Conservation (phyloP, 2,329 filamentous ascomycete genomes). For the Cordyceps farinosa region DNA sequence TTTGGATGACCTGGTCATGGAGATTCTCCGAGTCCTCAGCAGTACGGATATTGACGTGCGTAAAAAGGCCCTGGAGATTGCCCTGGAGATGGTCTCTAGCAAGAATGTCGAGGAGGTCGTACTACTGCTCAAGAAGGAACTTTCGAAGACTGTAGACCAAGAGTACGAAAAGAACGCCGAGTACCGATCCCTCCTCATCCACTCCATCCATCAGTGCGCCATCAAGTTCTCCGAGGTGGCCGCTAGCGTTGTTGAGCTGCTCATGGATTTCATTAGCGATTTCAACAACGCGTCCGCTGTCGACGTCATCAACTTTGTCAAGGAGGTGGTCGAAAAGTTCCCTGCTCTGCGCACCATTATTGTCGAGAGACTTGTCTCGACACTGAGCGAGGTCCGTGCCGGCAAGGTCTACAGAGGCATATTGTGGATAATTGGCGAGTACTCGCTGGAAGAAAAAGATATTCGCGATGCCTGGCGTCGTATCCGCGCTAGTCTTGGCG, state of each 20-base stretch:
- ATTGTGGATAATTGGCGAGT: constrained; percentile 97
- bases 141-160: constrained; percentile 95
- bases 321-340: constrained; percentile 98
- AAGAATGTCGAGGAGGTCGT: constrained; percentile 99
- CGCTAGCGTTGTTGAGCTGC: constrained; percentile 88
- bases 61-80: constrained; percentile 83
- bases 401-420: constrained; percentile 97
- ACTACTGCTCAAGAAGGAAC: constrained; percentile 91
- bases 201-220: constrained; percentile 95
- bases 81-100: constrained; percentile 96
- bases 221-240: constrained; percentile 99
- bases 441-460: constrained; percentile 88
- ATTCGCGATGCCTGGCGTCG: constrained; percentile 96
- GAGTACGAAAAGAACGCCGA: constrained; percentile 98
- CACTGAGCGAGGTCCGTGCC: constrained; percentile 86
- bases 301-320: constrained; percentile 97
- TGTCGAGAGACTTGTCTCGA: constrained; percentile 82
- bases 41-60: constrained; percentile 96
- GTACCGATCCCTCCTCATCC: constrained; percentile 91
- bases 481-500: constrained; percentile 87
- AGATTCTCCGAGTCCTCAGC: constrained; percentile 89
- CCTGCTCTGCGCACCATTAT: constrained; percentile 84
- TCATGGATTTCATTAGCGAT: constrained; percentile 99
- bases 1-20: constrained; percentile 92
- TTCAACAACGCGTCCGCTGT: constrained; percentile 97